Conservation (phyloP, 75 land plant species). For the Cupressus sempervirens region DNA sequence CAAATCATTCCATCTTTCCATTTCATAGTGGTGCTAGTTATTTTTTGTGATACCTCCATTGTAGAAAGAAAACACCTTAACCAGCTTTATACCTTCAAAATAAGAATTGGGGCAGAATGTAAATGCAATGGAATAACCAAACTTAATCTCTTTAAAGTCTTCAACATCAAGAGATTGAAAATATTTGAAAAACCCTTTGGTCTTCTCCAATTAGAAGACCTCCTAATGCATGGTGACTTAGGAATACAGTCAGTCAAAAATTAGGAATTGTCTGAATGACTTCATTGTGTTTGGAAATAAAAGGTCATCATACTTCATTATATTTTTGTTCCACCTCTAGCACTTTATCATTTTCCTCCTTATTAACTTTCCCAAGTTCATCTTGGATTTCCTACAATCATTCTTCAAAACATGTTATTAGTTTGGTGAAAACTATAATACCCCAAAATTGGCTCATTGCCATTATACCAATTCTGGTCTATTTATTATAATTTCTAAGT, state of each 20-base stretch:
- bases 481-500: too few species aligned
- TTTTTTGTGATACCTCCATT: conserved; percentile 75
- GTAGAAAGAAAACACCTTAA: conserved; percentile 62
- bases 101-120: conserved; percentile 76
- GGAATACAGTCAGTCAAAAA: conserved; percentile 85
- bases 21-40: conserved; percentile 63
- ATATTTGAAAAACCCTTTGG: conserved; percentile 92
- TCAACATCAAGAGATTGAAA: conserved; percentile 79
- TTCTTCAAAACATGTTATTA: too few species aligned
- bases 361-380: too few species aligned
- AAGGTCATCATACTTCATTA: conserved; percentile 80
- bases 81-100: conserved; percentile 78
- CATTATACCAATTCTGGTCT: too few species aligned
- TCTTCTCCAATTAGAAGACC: conserved; percentile 82
- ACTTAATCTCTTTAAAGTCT: conserved; percentile 84
- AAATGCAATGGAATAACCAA: conserved; percentile 84
- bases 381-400: too few species aligned
- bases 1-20: conserved; percentile 93
- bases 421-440: too few species aligned
- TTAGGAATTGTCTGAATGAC: conserved; percentile 80
- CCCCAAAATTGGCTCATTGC: too few species aligned
- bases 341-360: conserved; percentile 92
- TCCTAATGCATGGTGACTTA: too few species aligned
- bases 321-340: conserved; percentile 89
- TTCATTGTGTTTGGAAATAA: conserved; percentile 68